A percentile compares a stretch with the other conserved stretches of the same genome.
These are phyloP conservation scores for Trifolium pratense DNA, from an alignment of 306 rosid genomes.

Conservation along the genomic window DNA sequence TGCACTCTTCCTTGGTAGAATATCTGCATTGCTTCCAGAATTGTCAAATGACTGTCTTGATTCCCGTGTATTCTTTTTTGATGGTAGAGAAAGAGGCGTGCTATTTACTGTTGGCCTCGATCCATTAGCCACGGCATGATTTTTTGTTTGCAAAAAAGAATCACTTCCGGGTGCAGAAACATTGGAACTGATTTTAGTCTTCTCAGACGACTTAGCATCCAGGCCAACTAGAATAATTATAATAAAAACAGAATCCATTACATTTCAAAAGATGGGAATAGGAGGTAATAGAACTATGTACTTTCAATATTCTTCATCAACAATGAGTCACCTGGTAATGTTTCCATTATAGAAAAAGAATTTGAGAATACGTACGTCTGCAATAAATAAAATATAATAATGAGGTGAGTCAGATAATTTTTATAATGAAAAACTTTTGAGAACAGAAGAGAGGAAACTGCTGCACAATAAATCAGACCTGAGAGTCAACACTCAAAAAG, in stretches of 20 bases:
- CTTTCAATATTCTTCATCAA: slow-evolving; percentile 40
- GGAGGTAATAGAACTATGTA: slow-evolving; percentile 30
- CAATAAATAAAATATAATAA: slow-evolving; percentile 41
- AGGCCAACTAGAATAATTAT: slow-evolving; percentile 63
- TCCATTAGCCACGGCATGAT: slow-evolving; percentile 56
- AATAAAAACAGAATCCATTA: slow-evolving; percentile 41
- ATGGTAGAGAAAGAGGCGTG: slow-evolving; percentile 49
- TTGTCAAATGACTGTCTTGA: slow-evolving; percentile 45
- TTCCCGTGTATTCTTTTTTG: slow-evolving; percentile 49
- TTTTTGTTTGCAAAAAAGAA: slow-evolving; percentile 52
- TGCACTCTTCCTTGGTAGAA: slow-evolving; percentile 50
- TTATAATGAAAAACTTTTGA: slow-evolving; percentile 1
- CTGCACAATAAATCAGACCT: slow-evolving; percentile 61
- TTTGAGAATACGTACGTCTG: slow-evolving; percentile 92
- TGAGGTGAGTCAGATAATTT: slow-evolving; percentile 33
- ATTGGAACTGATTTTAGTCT: slow-evolving; percentile 58
- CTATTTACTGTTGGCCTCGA: slow-evolving; percentile 61
- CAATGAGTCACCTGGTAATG: slow-evolving; percentile 79
- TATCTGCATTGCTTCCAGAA: slow-evolving; percentile 53
- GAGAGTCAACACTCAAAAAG: slow-evolving; percentile 97
- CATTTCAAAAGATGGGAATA: slow-evolving; percentile 40
- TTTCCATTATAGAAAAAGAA: slow-evolving; percentile 92
- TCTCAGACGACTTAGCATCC: slow-evolving; percentile 67
- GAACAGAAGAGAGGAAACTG: slow-evolving; percentile 36
- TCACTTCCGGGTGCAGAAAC: slow-evolving; percentile 50